phyloP scores from a whole-genome alignment of 2,329 filamentous ascomycete genomes.

The Neocucurbitaria cava region DNA sequence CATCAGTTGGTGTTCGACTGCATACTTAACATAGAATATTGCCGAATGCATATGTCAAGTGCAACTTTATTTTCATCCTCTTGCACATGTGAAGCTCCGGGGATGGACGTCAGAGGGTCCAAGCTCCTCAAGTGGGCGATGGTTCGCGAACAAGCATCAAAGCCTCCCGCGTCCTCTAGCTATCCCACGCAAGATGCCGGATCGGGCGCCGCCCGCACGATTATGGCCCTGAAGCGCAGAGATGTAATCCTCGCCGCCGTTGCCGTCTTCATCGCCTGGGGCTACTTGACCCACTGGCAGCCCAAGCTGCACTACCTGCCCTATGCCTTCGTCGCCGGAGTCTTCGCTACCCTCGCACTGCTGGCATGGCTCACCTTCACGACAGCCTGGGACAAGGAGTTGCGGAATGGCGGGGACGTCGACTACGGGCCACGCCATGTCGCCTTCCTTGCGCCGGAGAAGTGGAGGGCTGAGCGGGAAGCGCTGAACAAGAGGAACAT shows the following conservation, averaged over 20 bases:
- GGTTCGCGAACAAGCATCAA: slow-evolving; percentile 22
- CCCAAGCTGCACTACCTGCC: slow-evolving; percentile 83
- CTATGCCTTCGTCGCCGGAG: slow-evolving; percentile 80
- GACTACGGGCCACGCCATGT: slow-evolving; percentile 50
- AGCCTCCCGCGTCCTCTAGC: slow-evolving; percentile 20
- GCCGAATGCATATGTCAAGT: neutral
- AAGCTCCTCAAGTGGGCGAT: slow-evolving; percentile 21
- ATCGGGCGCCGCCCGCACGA: slow-evolving; percentile 49
- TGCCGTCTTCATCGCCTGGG: slow-evolving; percentile 84
- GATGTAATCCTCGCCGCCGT: slow-evolving; percentile 73
- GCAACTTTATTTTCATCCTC: neutral
- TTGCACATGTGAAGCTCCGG: slow-evolving; percentile 1
- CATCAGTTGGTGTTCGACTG: neutral
- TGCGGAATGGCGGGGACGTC: slow-evolving; percentile 49
- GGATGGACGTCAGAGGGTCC: slow-evolving; percentile 26
- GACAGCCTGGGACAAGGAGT: slow-evolving; percentile 58
- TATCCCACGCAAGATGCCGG: slow-evolving; percentile 43
- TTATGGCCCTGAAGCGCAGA: slow-evolving; percentile 74
- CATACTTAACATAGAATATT: neutral
- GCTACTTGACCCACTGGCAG: slow-evolving; percentile 81
- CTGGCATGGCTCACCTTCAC: slow-evolving; percentile 68
- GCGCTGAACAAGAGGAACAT: slow-evolving; percentile 69
- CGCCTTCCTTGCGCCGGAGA: slow-evolving; percentile 66
- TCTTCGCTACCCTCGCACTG: slow-evolving; percentile 61
- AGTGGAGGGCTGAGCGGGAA: slow-evolving; percentile 75